phyloP scores from a whole-genome alignment of 73 alveolate species.

The Paramecium bursaria region DNA sequence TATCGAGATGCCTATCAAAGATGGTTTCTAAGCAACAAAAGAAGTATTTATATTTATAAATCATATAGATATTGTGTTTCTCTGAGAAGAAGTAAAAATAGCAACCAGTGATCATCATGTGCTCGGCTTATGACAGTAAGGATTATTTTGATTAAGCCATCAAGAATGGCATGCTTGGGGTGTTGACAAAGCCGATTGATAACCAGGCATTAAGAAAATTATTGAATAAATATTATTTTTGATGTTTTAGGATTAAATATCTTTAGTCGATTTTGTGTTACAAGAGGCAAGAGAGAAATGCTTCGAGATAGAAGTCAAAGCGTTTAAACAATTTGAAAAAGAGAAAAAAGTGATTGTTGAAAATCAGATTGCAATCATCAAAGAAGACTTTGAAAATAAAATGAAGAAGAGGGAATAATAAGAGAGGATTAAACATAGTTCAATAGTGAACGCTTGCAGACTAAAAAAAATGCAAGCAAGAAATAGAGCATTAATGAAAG shows the following conservation, averaged over 20 bases:
- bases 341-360: conserved; percentile 68
- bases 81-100: not conserved
- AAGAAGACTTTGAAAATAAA: conserved; percentile 31
- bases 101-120: conserved; percentile 37
- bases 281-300: conserved; percentile 71
- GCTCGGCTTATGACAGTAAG: conserved; percentile 54
- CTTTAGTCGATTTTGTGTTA: conserved; percentile 66
- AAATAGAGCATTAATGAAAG: conserved; percentile 65
- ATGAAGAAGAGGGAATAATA: conserved; percentile 41
- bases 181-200: conserved; percentile 20
- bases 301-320: conserved; percentile 68
- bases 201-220: not conserved
- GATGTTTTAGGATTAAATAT: conserved; percentile 51
- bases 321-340: conserved; percentile 66
- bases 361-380: conserved; percentile 42
- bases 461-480: conserved; percentile 64
- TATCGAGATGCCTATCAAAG: conserved; percentile 49
- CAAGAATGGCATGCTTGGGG: conserved; percentile 22
- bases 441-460: conserved; percentile 58
- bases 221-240: conserved; percentile 8
- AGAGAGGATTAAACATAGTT: conserved; percentile 62
- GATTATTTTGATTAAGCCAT: conserved; percentile 46
- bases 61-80: not conserved
- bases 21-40: conserved; percentile 55
- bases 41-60: not conserved